phyloP scores from a whole-genome alignment of 1,284 basidiomycete species.

The Marasmius fiardii region DNA sequence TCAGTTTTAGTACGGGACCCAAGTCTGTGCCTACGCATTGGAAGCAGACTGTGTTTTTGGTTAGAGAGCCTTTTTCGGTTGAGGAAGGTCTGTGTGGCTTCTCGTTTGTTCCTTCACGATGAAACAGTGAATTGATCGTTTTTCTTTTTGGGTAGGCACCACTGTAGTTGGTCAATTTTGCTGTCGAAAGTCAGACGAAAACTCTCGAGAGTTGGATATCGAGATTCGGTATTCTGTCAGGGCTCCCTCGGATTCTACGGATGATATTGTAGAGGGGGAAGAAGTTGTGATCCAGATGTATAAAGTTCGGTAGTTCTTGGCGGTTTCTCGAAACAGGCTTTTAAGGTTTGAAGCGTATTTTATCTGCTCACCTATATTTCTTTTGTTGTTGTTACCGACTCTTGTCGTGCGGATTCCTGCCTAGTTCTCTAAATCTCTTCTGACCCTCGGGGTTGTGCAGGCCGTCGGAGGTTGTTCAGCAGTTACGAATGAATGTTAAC shows the following conservation, averaged over 20 bases:
- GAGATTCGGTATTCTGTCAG: conserved; percentile 78
- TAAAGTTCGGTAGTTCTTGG: conserved; percentile 57
- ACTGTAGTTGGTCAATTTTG: conserved; percentile 79
- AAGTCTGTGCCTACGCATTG: conserved; percentile 91
- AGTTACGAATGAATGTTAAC: too few relatives aligned
- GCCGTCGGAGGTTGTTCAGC: too few relatives aligned
- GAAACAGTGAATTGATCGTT: background rate
- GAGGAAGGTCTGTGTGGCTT: conserved; percentile 54
- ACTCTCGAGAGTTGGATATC: conserved; percentile 87
- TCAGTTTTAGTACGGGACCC: conserved; percentile 92
- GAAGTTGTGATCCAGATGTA: conserved; percentile 66
- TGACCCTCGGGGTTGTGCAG: too few relatives aligned
- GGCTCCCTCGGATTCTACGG: conserved; percentile 20
- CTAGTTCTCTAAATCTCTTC: too few relatives aligned
- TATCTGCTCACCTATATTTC: too few relatives aligned
- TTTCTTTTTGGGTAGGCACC: conserved; percentile 47
- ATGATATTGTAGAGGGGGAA: conserved; percentile 26
- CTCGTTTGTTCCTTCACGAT: background rate
- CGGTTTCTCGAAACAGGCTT: too few relatives aligned
- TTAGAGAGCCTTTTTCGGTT: conserved; percentile 76
- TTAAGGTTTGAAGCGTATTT: too few relatives aligned
- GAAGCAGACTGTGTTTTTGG: conserved; percentile 93
- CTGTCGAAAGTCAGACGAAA: conserved; percentile 78
- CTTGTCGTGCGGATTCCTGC: too few relatives aligned
- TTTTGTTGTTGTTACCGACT: too few relatives aligned